Percentiles rank a stretch among this genome's conserved stretches.
Conservation (phyloP, 345 rosid genomes). For the Leavenworthia alabamica region DNA sequence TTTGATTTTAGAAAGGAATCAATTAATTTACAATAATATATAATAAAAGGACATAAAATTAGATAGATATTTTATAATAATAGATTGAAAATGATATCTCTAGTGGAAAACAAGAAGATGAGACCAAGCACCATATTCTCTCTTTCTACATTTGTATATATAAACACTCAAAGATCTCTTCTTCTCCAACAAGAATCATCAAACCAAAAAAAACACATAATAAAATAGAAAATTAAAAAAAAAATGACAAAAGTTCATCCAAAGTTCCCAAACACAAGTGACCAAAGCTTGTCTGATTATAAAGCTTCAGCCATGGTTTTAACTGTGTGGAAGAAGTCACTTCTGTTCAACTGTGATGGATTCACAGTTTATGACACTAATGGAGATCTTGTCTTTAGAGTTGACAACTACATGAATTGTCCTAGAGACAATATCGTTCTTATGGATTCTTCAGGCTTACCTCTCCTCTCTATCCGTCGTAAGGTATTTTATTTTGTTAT, state of each 20-base stretch:
- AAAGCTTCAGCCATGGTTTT: constrained; percentile 29
- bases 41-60: background rate
- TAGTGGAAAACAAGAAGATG: constrained; percentile 32
- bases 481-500: constrained; percentile 42
- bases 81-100: constrained; percentile 19
- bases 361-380: constrained; percentile 70
- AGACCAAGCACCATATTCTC: constrained; percentile 28
- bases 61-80: constrained; percentile 33
- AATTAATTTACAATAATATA: background rate
- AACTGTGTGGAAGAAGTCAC: constrained; percentile 95
- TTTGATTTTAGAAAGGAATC: constrained; percentile 18
- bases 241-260: constrained; percentile 79
- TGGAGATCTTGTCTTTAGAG: constrained; percentile 74
- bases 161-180: constrained; percentile 20
- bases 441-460: constrained; percentile 80
- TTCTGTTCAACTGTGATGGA: constrained; percentile 92
- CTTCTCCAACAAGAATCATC: constrained; percentile 15
- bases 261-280: constrained; percentile 21
- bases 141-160: constrained; percentile 16
- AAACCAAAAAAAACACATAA: background rate
- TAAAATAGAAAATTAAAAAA: background rate
- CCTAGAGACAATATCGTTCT: constrained; percentile 59
- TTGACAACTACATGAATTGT: constrained; percentile 70
- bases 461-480: constrained; percentile 93
- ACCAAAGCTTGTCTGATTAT: background rate